Evolutionary conservation across 495 filamentous ascomycete species (phyloP), one percentile per base, ranked within the genome.

Genomic region (Penicillium malachiteum): DNA sequence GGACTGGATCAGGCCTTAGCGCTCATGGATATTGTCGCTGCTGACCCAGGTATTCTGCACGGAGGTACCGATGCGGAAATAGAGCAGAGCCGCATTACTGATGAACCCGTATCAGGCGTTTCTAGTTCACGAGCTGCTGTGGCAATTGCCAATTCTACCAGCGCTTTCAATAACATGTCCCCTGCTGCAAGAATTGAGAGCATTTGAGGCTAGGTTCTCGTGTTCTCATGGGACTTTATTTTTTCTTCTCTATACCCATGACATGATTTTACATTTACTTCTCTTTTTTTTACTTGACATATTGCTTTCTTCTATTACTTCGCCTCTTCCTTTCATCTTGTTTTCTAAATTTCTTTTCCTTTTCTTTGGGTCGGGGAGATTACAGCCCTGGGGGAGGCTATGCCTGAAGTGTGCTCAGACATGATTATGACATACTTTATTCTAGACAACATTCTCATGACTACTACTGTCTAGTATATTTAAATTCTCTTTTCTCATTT

Each of bases 1-100:
- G 78, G 77, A 1, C 70, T 83, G 16, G 71, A 76, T 42, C 79
- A 81, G 54, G 78, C 79, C 6, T 57, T 75, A 16, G 70, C 75
- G 9, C 41, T 81, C 37, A 70, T 70, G 48, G 71, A 74, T 16
- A 60, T 75, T 32, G 49, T 76, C 8, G 62, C 66, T 35, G 46
- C 50, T n/a, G 69, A 71, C 45, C 59, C 65, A 44, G 65, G 70
- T 3, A 56, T 73, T 7, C 60, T 72, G 33, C 38, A 47, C 57
- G 18, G 44, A n/a, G 50, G 48, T 30, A 42, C 55, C 0, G 56
- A 57, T 14, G 55, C 63, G 35, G 59, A 64, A 14, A 56, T 50
- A 11, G 35, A 42, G 16, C 31, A 14, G 14, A n/a, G 32, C 43
- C 46, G 34, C 17, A 21, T 52, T 16, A 44, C 38, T 43, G 35